A percentile compares a stretch with the other conserved stretches of the same genome.
Evolutionary conservation across 768 basidiomycete species (phyloP).

Genomic region (Macrolepiota dolichaula): DNA sequence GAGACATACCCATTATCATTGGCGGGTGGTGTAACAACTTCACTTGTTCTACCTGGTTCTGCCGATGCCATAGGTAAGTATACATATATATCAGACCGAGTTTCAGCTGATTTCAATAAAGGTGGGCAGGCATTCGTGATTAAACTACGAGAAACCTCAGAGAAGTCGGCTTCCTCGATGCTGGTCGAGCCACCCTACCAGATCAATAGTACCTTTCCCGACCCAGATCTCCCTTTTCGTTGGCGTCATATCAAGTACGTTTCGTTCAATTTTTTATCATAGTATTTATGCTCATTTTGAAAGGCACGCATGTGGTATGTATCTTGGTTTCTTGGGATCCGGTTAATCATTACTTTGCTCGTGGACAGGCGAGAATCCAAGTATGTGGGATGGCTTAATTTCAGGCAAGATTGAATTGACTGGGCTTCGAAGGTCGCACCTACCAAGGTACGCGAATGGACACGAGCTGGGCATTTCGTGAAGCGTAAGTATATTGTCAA

Average conservation of each 20-base stretch:
- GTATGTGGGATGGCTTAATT: slow-evolving; percentile 25
- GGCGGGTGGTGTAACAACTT: slow-evolving; percentile 77
- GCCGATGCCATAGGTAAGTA: slow-evolving; percentile 56
- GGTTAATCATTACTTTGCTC: background rate
- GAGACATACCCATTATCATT: slow-evolving; percentile 66
- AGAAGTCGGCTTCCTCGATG: slow-evolving; percentile 71
- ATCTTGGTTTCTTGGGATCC: background rate
- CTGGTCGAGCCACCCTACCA: slow-evolving; percentile 72
- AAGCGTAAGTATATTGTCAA: slow-evolving; percentile 40
- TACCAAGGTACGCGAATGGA: slow-evolving; percentile 63
- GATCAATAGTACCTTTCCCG: slow-evolving; percentile 46
- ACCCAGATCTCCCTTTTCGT: slow-evolving; percentile 43
- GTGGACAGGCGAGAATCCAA: slow-evolving; percentile 50
- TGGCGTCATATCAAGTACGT: slow-evolving; percentile 79
- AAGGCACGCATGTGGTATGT: slow-evolving; percentile 58
- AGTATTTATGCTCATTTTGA: background rate
- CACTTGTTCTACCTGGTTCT: slow-evolving; percentile 74
- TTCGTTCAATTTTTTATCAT: background rate
- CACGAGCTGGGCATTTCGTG: slow-evolving; percentile 62
- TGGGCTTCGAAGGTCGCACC: slow-evolving; percentile 23
- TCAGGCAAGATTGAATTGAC: background rate
- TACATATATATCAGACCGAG: background rate
- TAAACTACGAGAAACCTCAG: slow-evolving; percentile 71
- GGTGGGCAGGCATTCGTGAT: slow-evolving; percentile 78
- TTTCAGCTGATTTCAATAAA: slow-evolving; percentile 11